Conservation (phyloP, 495 filamentous ascomycete species). For the Bryoglossum gracile region DNA sequence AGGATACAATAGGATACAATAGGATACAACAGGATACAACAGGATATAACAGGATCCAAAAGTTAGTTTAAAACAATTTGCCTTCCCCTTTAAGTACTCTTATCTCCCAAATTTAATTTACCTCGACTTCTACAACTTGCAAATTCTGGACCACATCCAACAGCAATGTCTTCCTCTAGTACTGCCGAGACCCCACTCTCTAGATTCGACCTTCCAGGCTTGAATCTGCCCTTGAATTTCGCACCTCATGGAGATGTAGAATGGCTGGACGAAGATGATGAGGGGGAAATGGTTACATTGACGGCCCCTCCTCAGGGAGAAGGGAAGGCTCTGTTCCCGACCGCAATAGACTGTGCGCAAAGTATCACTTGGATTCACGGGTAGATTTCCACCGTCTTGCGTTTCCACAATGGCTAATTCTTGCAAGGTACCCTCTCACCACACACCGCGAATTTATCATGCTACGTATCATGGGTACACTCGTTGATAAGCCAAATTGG, state of each 20-base stretch:
- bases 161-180: too few species aligned
- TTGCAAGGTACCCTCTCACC: constrained; percentile 4
- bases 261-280: not conserved
- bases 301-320: not conserved
- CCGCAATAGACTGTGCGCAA: constrained; percentile 4
- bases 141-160: too few species aligned
- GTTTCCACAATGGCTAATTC: not conserved
- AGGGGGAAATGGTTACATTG: not conserved
- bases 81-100: too few species aligned
- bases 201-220: constrained; percentile 13
- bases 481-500: constrained; percentile 17
- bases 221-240: constrained; percentile 18
- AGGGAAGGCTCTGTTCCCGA: constrained; percentile 2
- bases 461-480: constrained; percentile 15
- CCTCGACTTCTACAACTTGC: too few species aligned
- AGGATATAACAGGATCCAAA: too few species aligned
- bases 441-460: constrained; percentile 16
- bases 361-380: not conserved
- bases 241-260: not conserved
- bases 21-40: too few species aligned
- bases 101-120: too few species aligned
- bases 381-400: not conserved
- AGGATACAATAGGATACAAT: too few species aligned
- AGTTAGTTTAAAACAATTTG: too few species aligned
- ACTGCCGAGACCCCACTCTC: not conserved